Percentiles rank a stretch among this genome's conserved stretches.
Evolutionary conservation across 148 eudicot genomes (phyloP).

Genomic region (Arctostaphylos glauca): DNA sequence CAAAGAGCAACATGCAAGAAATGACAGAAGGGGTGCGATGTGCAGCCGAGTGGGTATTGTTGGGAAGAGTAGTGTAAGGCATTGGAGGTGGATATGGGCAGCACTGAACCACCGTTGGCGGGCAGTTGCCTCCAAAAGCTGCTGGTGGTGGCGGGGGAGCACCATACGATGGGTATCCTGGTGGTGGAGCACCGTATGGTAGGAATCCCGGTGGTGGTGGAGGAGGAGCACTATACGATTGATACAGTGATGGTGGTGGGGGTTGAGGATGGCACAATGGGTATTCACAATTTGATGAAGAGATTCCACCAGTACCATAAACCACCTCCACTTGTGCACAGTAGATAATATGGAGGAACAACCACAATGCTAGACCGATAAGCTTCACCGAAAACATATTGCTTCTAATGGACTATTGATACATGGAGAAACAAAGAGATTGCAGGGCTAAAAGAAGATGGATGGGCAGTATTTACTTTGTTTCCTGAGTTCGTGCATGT

Average conservation of each 20-base stretch:
- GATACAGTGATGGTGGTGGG: slow-evolving; percentile 12
- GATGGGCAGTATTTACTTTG: not conserved
- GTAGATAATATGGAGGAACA: not conserved
- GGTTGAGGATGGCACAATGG: slow-evolving; percentile 18
- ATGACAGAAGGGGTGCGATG: not conserved
- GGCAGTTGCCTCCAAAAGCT: slow-evolving; percentile 17
- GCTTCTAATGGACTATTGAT: not conserved
- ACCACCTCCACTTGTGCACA: not conserved
- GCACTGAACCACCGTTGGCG: slow-evolving; percentile 14
- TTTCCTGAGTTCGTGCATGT: not conserved
- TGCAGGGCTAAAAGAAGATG: not conserved
- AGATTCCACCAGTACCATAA: slow-evolving; percentile 12
- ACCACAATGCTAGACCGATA: slow-evolving; percentile 5
- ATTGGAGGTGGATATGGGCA: slow-evolving; percentile 18
- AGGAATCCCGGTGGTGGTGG: not conserved
- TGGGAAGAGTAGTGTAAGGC: slow-evolving; percentile 18
- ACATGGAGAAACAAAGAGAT: not conserved
- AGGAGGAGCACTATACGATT: slow-evolving; percentile 10
- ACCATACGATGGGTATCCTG: not conserved
- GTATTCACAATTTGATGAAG: slow-evolving; percentile 14
- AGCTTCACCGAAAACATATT: not conserved
- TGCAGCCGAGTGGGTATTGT: not conserved
- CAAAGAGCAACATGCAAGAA: not conserved
- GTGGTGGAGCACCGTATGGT: slow-evolving; percentile 15
- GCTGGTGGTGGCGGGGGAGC: slow-evolving; percentile 7